These are phyloP conservation scores for Ochetophila trinervis DNA, from an alignment of 306 rosid species.

Conservation along the genomic window DNA sequence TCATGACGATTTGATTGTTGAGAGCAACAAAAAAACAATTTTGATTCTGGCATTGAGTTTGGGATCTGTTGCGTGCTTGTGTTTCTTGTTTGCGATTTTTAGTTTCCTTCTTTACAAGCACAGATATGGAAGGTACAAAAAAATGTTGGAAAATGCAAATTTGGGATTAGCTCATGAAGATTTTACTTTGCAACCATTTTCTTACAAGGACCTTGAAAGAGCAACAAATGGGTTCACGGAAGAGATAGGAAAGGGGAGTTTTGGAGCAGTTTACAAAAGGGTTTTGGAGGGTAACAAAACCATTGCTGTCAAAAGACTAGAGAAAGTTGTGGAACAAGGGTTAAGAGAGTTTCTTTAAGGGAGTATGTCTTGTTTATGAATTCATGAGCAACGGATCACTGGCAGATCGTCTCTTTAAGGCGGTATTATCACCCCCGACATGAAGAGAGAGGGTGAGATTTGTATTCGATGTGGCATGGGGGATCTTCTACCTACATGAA, in stretches of 20 bases:
- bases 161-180: conserved; percentile 13
- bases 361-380: conserved; percentile 53
- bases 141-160: conserved; percentile 7
- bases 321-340: conserved; percentile 30
- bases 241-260: conserved; percentile 52
- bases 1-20: background rate
- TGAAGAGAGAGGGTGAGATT: conserved; percentile 40
- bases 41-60: conserved; percentile 2
- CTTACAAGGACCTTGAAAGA: conserved; percentile 33
- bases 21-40: background rate
- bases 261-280: conserved; percentile 43
- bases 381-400: conserved; percentile 42
- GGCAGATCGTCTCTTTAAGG: conserved; percentile 20
- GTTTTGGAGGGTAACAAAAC: conserved; percentile 29
- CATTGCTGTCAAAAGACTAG: conserved; percentile 37
- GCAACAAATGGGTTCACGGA: conserved; percentile 41
- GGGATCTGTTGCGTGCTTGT: background rate
- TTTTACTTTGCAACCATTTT: background rate
- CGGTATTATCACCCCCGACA: conserved; percentile 19
- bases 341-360: conserved; percentile 45
- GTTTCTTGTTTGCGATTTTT: conserved; percentile 1
- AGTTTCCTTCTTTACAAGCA: background rate
- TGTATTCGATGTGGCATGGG: conserved; percentile 42
- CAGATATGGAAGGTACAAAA: background rate
- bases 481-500: conserved; percentile 49